A percentile compares a stretch with the other conserved stretches of the same genome.
These are phyloP conservation scores for Globisporangium cystogenes DNA, from an alignment of 352 stramenopile species.

Conservation along the genomic window DNA sequence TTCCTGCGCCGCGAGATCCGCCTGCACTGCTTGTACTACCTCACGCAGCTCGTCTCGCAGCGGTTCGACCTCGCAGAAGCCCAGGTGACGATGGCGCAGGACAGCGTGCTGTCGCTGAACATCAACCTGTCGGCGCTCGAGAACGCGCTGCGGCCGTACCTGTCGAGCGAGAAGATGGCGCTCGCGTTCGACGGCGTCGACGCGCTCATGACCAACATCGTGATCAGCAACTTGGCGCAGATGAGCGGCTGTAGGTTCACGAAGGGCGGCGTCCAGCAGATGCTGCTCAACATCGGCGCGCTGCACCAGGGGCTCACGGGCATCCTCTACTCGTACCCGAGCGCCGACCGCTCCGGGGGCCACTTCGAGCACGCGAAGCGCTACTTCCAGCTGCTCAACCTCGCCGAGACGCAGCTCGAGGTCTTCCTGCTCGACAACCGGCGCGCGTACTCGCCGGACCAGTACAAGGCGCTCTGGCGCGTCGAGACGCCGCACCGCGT, in stretches of 20 bases:
- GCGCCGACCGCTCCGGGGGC: slow-evolving; percentile 34
- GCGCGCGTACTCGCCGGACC: slow-evolving; percentile 45
- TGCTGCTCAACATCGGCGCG: slow-evolving; percentile 71
- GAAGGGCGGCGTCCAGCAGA: slow-evolving; percentile 68
- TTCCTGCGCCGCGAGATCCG: slow-evolving; percentile 73
- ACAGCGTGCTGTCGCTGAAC: slow-evolving; percentile 67
- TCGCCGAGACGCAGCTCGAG: slow-evolving; percentile 73
- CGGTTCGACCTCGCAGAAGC: slow-evolving; percentile 54
- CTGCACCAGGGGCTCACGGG: slow-evolving; percentile 71
- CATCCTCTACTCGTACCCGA: slow-evolving; percentile 68
- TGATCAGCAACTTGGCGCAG: slow-evolving; percentile 62
- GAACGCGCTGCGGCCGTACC: slow-evolving; percentile 65
- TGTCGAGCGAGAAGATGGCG: slow-evolving; percentile 69
- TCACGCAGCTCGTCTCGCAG: slow-evolving; percentile 68
- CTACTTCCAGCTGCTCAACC: slow-evolving; percentile 67
- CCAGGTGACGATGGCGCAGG: slow-evolving; percentile 59
- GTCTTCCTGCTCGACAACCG: slow-evolving; percentile 75
- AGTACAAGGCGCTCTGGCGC: slow-evolving; percentile 70
- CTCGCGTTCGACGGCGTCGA: slow-evolving; percentile 74
- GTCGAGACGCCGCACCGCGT: slow-evolving; percentile 70
- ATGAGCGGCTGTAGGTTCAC: slow-evolving; percentile 60
- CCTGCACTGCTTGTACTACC: slow-evolving; percentile 71
- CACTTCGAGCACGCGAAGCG: slow-evolving; percentile 77
- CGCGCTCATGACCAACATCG: slow-evolving; percentile 43
- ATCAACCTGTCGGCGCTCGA: slow-evolving; percentile 73